Base-by-base conservation (phyloP, 345 rosid species). In the Rhodomyrtus tomentosa region DNA sequence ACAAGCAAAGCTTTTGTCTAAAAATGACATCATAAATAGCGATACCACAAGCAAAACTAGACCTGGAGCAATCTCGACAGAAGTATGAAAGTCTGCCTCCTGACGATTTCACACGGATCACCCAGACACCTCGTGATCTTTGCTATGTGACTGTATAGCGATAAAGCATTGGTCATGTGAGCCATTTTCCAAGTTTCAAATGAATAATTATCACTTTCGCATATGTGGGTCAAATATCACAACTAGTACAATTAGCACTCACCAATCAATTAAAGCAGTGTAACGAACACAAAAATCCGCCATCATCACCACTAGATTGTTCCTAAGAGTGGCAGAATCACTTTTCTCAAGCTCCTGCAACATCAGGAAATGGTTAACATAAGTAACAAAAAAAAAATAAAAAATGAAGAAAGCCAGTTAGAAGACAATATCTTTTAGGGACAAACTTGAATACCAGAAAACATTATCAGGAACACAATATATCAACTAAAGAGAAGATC, bases 21-120 rank as follows among this genome's bases (percentile, higher is more conserved):
- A 32, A 62, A 32, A 62, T 32, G 42, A 32, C 74, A 32, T 62
- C 74, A 62, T 62, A 62, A 32, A 62, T 32, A 62, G 74, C 16
- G 42, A 32, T 62, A 62, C 6, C 55, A 81, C 50, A 62, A 62
- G 42, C 42, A 62, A 62, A 62, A 62, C 42, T 49, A 85, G 87
- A 95, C 99, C 98, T 97, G 99, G 86, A 97, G 89, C 86, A 96
- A 92, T 90, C 98, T 92, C 45, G 98, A 95, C 58, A 96, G 98
- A 88, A 96, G 89, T 88, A 94, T 89, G 87, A 96, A 95, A 80
- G 98, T 96, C 90, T 95, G 99, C 89, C 99, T 90, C 89, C 99
- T 90, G 83, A 95, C 95, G 84, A 97, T 92, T 91, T 94, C 95
- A 87, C 98, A 95, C 42, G 94, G 96, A 90, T 95, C 99, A 42